phyloP scores from a whole-genome alignment of 1,284 basidiomycete species.

The Ceratobasidium sp. region DNA sequence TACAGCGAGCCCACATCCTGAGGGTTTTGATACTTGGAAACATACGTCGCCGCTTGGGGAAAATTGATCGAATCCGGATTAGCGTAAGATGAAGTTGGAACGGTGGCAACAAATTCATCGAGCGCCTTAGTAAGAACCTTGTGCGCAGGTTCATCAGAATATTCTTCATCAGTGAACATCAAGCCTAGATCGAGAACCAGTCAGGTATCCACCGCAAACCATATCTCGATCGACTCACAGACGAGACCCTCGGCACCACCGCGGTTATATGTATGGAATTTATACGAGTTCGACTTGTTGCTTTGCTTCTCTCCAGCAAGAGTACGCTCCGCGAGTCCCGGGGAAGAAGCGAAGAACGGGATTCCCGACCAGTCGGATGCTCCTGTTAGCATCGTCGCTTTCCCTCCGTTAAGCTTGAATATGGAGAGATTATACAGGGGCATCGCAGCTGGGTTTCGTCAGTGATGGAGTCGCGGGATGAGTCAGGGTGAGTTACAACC shows the following conservation, averaged over 20 bases:
- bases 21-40: constrained; percentile 98
- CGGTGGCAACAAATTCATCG: constrained; percentile 90
- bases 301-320: constrained; percentile 91
- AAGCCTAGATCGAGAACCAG: constrained; percentile 72
- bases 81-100: constrained; percentile 76
- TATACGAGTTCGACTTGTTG: constrained; percentile 94
- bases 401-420: too few species aligned
- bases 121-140: constrained; percentile 94
- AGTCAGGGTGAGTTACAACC: too few species aligned
- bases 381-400: too few species aligned
- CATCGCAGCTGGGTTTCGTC: too few species aligned
- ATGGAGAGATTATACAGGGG: too few species aligned
- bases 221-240: constrained; percentile 67
- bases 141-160: constrained; percentile 96
- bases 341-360: too few species aligned
- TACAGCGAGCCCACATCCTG: too few species aligned
- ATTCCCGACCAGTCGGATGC: too few species aligned
- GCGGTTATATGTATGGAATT: constrained; percentile 91
- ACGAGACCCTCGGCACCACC: constrained; percentile 84
- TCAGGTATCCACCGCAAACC: neutral
- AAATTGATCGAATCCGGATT: constrained; percentile 75
- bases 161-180: constrained; percentile 95
- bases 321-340: constrained; percentile 94
- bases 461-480: too few species aligned
- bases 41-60: constrained; percentile 81